Percentiles rank a stretch among this genome's conserved stretches.
phyloP scores from a whole-genome alignment of 2,329 filamentous ascomycete species.

The Cercospora brassicicola region DNA sequence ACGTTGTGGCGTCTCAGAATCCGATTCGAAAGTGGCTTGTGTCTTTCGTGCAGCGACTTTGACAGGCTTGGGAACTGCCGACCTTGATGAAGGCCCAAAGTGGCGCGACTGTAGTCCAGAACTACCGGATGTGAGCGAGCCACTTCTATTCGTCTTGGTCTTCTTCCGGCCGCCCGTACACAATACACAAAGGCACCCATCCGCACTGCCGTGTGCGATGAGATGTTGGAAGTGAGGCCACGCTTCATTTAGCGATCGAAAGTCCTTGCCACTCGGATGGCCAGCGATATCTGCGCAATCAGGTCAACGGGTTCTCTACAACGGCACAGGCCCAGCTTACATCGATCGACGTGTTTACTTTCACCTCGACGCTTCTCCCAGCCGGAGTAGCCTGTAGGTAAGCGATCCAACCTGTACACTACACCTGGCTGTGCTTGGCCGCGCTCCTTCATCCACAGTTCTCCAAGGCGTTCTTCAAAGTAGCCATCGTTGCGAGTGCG shows the following conservation, averaged over 20 bases:
- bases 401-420: conserved; percentile 52
- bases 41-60: background rate
- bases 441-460: conserved; percentile 33
- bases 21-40: conserved; percentile 17
- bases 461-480: conserved; percentile 31
- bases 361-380: conserved; percentile 44
- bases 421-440: conserved; percentile 13
- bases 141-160: conserved; percentile 9
- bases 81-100: conserved; percentile 7
- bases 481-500: conserved; percentile 31
- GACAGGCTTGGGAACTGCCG: background rate
- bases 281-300: conserved; percentile 51
- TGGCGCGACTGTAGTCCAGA: conserved; percentile 14
- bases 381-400: conserved; percentile 57
- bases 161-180: conserved; percentile 41
- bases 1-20: conserved; percentile 17
- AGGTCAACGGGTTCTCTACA: background rate
- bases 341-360: conserved; percentile 51
- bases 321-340: background rate
- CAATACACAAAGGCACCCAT: conserved; percentile 53
- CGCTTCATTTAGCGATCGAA: conserved; percentile 57
- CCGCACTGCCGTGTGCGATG: conserved; percentile 49
- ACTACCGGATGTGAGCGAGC: conserved; percentile 22
- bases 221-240: conserved; percentile 59
- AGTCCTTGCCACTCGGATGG: conserved; percentile 52